These are phyloP conservation scores for Kwoniella bestiolae DNA, from an alignment of 768 basidiomycete species.

Conservation along the genomic window DNA sequence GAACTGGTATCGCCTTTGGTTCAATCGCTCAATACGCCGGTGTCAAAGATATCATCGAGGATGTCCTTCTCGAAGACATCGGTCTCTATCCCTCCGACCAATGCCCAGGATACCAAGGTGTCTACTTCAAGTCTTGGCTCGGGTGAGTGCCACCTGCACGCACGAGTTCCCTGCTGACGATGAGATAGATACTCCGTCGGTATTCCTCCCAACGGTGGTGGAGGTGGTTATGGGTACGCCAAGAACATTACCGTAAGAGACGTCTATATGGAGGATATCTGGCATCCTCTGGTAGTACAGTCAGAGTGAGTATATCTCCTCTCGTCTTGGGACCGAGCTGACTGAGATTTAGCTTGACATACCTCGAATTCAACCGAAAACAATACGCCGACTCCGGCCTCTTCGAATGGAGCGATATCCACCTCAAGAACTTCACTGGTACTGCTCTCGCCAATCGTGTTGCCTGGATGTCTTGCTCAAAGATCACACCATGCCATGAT, in stretches of 20 bases:
- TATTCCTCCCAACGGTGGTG: slow-evolving; percentile 42
- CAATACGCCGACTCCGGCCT: slow-evolving; percentile 33
- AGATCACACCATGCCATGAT: slow-evolving; percentile 35
- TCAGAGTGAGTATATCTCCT: slow-evolving; percentile 30
- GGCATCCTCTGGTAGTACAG: slow-evolving; percentile 37
- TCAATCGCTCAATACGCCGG: slow-evolving; percentile 59
- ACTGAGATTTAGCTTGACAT: slow-evolving; percentile 25
- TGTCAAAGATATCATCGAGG: slow-evolving; percentile 34
- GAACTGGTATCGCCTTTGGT: slow-evolving; percentile 60
- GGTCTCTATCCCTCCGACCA: slow-evolving; percentile 31
- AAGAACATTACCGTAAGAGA: slow-evolving; percentile 37
- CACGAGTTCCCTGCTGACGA: not conserved
- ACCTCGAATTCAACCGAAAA: slow-evolving; percentile 25
- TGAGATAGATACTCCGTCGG: slow-evolving; percentile 22
- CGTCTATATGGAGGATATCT: slow-evolving; percentile 40
- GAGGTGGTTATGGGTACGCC: slow-evolving; percentile 40
- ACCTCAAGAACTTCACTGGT: slow-evolving; percentile 39
- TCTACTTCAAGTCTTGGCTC: slow-evolving; percentile 48
- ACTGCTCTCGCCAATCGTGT: slow-evolving; percentile 34
- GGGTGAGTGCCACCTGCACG: slow-evolving; percentile 23
- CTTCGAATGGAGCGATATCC: slow-evolving; percentile 44
- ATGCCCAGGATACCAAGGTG: slow-evolving; percentile 39
- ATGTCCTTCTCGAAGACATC: slow-evolving; percentile 36
- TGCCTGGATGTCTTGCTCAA: slow-evolving; percentile 38
- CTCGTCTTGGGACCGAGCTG: not conserved